These are phyloP conservation scores for Hysterium pulicare DNA, from an alignment of 2,329 filamentous ascomycete genomes.

Conservation along the genomic window DNA sequence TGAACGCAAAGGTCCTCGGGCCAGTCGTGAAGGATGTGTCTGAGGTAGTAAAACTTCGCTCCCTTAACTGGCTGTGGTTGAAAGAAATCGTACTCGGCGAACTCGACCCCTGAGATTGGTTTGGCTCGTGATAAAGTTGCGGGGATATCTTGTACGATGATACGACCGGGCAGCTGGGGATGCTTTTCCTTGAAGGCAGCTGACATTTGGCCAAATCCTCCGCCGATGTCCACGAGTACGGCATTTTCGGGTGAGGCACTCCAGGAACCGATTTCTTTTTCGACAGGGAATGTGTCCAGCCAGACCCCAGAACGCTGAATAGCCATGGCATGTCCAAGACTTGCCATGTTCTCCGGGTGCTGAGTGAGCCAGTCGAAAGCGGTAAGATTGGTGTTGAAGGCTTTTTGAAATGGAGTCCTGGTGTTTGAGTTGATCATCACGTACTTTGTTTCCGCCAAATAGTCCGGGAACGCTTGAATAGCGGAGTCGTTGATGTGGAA, in stretches of 20 bases:
- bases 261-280: slow-evolving; percentile 13
- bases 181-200: slow-evolving; percentile 19
- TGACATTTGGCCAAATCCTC: slow-evolving; percentile 29
- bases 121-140: slow-evolving; percentile 18
- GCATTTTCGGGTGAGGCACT: slow-evolving; percentile 14
- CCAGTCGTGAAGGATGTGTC: slow-evolving; percentile 35
- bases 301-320: slow-evolving; percentile 20
- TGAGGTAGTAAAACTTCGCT: slow-evolving; percentile 32
- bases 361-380: slow-evolving; percentile 29
- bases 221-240: slow-evolving; percentile 29
- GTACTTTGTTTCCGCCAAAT: slow-evolving; percentile 25
- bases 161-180: slow-evolving; percentile 10
- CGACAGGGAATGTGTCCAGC: slow-evolving; percentile 19
- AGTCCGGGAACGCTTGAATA: slow-evolving; percentile 26
- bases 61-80: slow-evolving; percentile 22
- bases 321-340: slow-evolving; percentile 25
- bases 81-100: slow-evolving; percentile 33
- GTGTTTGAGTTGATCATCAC: slow-evolving; percentile 19
- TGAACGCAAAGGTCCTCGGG: slow-evolving; percentile 21
- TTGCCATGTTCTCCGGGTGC: slow-evolving; percentile 23
- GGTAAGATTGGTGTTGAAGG: slow-evolving; percentile 20
- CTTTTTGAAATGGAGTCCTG: slow-evolving; percentile 26
- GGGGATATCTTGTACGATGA: slow-evolving; percentile 26
- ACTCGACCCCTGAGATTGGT: slow-evolving; percentile 20
- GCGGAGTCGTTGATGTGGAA: slow-evolving; percentile 20